Base-by-base conservation (phyloP, 2,329 filamentous ascomycete species). In the Aspergillus pseudoviridinutans region DNA sequence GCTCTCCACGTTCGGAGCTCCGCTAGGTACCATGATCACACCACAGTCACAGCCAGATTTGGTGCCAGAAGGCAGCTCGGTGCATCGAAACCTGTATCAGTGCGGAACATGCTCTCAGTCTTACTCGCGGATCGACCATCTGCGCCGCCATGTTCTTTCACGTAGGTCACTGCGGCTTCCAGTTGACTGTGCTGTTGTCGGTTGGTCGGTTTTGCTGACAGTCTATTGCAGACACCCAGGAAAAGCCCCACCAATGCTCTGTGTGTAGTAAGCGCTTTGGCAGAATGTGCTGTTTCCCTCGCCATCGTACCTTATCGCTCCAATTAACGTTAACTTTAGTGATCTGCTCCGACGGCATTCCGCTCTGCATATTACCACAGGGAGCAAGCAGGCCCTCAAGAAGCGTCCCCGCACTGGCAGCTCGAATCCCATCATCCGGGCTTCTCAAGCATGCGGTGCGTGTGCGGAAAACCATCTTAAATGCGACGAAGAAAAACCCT, bases 81-180 rank as follows among this genome's bases (percentile, higher is more conserved):
- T 29, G 28, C 10, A 57, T 49, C 17, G 58, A 58, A 47, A 46
- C 55, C 20, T 60, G 35, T 57, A 49, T 25, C 55, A 57, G 44
- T 57, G 55, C 24, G 55, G 55, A 25, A 57, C 29, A 49, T 62
- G 58, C 42, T 59, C 57, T 3, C 56, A 61, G 25, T 59, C 59
- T 2, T 73, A 70, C 50, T 69, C 63, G 44, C 64, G 71, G 4
- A 52, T 68, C 46, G 71, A 73, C 49, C 71, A 73, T 60, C 62
- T 73, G 8, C 64, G 67, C 10, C 69, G 71, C 28, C 71, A 73
- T 59, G 64, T 73, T 22, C 66, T 70, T n/a, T 70, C 71, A 9
- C 10, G 28, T 29, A 29, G 28, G 28, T 29, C 10, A 29, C 28
- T 29, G 10, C 28, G 3, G 28, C 10, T 29, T 10, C 28, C 10